Evolutionary conservation across 2,329 filamentous ascomycete species (phyloP), one percentile per base, ranked within the genome.

Genomic region (Aspergillus jensenii): DNA sequence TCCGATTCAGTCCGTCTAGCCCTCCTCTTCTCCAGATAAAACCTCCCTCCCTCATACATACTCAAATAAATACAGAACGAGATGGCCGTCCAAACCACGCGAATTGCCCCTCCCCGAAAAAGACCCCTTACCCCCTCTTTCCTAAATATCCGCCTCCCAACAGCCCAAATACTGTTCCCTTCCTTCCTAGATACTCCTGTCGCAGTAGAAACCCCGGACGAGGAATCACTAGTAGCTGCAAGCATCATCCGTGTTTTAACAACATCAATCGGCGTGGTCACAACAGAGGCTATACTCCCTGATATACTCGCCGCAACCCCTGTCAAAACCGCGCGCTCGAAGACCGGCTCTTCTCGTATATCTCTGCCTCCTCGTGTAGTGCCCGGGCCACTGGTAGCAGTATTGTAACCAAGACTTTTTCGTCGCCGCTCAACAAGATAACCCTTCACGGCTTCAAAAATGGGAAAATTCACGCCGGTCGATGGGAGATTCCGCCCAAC

Each of bases 191-290:
- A 19, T 1, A 37, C 25, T 21, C 12, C 27, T 25, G 33, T 12
- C 12, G 12, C 47, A 3, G n/a, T 25, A 39, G 31, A 15, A 21
- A 31, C 25, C 4, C 25, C 25, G 9, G 50, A 37, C 15, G 19
- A 21, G 4, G 25, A 41, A 3, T 43, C 50, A 39, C 78, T 80
- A 1, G 86, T 79, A 1, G 86, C 86, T 31, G 83, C 81, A 25
- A 96, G 79, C 92, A 96, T 96, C 75, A 96, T 89, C 50, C 90
- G 79, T 62, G 92, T 96, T 79, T 96, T 96, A 23, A 96, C 84
- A 9, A 96, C 91, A 73, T 96, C 93, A 55, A 92, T 86, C 0
- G 93, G 93, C 51, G 92, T 96, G 1, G 92, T 96, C n/a, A 95
- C 72, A 9, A 90, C 83, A 1, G 92, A 90, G 0, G 91, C 88